A percentile compares a stretch with the other conserved stretches of the same genome.
Evolutionary conservation across 192 early-diverging fungal species (phyloP).

Genomic region (Kappamyces sp.): DNA sequence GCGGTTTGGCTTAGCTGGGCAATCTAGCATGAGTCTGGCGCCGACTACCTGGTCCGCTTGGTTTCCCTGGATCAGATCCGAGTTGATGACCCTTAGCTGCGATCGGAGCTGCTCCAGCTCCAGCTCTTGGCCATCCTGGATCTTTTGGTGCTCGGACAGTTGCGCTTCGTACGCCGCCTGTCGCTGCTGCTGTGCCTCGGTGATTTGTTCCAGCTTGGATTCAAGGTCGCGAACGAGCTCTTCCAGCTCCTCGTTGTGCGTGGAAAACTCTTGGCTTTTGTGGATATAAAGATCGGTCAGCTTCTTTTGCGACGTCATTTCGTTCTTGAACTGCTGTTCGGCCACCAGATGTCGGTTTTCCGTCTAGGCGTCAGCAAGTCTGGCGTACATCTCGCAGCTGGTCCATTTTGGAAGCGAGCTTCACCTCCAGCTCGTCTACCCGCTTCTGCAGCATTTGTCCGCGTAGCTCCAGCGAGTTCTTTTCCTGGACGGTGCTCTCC

Average conservation of each 20-base stretch:
- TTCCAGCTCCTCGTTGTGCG: constrained; percentile 51
- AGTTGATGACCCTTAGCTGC: constrained; percentile 4
- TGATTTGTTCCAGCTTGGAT: constrained; percentile 39
- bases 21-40: not conserved
- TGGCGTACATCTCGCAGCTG: constrained; percentile 30
- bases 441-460: constrained; percentile 21
- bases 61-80: not conserved
- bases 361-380: not conserved
- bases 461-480: constrained; percentile 39
- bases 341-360: constrained; percentile 24
- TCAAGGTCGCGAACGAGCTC: constrained; percentile 48
- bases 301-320: constrained; percentile 62
- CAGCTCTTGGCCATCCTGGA: constrained; percentile 44
- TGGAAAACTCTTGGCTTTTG: constrained; percentile 25
- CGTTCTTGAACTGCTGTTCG: constrained; percentile 57
- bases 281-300: constrained; percentile 49
- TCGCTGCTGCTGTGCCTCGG: constrained; percentile 29
- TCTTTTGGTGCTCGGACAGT: constrained; percentile 32
- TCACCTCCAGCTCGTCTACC: constrained; percentile 38
- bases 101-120: constrained; percentile 24
- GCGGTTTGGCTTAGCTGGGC: constrained; percentile 42
- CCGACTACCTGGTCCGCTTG: not conserved
- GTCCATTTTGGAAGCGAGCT: constrained; percentile 27
- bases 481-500: constrained; percentile 44
- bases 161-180: constrained; percentile 34